These are phyloP conservation scores for Nepenthes mirabilis DNA, from an alignment of 148 eudicot species.

Conservation along the genomic window DNA sequence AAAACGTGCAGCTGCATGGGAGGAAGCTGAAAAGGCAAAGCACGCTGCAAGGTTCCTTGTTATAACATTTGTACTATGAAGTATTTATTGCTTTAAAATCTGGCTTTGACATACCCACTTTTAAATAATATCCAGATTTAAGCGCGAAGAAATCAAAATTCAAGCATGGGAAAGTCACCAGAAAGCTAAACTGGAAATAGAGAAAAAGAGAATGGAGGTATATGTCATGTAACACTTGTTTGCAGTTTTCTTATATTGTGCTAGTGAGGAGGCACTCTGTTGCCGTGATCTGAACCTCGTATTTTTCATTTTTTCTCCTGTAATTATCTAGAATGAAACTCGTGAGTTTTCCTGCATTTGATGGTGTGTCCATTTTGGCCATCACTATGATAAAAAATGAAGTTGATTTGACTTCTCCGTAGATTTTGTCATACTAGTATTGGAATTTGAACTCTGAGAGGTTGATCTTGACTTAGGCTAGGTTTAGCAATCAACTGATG, in stretches of 20 bases:
- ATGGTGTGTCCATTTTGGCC: too few relatives aligned
- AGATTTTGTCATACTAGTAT: too few relatives aligned
- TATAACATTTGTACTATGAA: background rate
- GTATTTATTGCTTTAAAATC: background rate
- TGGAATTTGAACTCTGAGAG: too few relatives aligned
- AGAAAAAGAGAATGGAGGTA: constrained; percentile 93
- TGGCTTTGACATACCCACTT: background rate
- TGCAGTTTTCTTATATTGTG: background rate
- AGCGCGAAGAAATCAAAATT: constrained; percentile 80
- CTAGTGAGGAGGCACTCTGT: background rate
- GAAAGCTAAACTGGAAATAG: constrained; percentile 73
- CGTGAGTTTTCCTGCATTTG: too few relatives aligned
- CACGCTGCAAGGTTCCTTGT: constrained; percentile 58
- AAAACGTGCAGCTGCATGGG: constrained; percentile 88
- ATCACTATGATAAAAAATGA: too few relatives aligned
- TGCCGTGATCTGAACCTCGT: background rate
- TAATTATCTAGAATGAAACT: too few relatives aligned
- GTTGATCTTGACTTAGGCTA: too few relatives aligned
- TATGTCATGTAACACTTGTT: background rate
- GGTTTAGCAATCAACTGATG: too few relatives aligned
- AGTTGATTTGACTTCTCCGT: too few relatives aligned
- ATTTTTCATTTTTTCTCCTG: background rate
- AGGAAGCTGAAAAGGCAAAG: constrained; percentile 81
- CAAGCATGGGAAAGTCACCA: constrained; percentile 96
- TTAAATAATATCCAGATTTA: constrained; percentile 32